Evolutionary conservation across 768 basidiomycete genomes (phyloP), one percentile per base, ranked within the genome.

Genomic region (Clitopilus hobsonii): DNA sequence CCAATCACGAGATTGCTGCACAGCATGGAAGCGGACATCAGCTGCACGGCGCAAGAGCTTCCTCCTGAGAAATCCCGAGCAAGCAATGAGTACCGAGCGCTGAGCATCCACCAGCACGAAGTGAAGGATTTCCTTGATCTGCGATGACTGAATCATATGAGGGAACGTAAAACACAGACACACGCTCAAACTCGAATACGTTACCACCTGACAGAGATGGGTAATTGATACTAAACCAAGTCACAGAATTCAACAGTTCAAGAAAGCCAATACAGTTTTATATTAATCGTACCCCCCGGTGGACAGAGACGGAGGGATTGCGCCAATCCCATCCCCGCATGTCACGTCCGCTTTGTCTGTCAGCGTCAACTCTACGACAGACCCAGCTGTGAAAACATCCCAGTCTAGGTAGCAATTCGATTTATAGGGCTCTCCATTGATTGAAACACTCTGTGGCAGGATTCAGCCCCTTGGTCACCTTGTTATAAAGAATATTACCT

Each of bases 351-450:
- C 78, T 60, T 84, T 74, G 55, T 76, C 71, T 5, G 81, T 81
- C 55, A 86, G 63, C 47, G 81, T 76, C 27, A 86, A 66, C 62
- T 82, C 83, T 27, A 86, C 72, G 23, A 76, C 67, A 1, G 81
- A 74, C 6, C 82, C 82, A 3, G 63, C 67, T 23, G 69, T 71
- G 60, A 85, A 86, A 16, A 80, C 77, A 50, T 83, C 81, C 83
- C 83, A 86, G 24, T 85, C 83, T 47, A 86, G 67, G 61, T 77
- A 86, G 56, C 85, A 86, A 60, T 77, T 85, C 2, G 84, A 84
- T 57, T 81, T 77, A 73, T 82, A 85, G 11, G 75, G 71, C 54
- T 74, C 64, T 6, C 83, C 83, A 57, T 86, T 75, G 25, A 85
- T 77, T 8, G 72, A 76, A 7, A 85, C 82, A 60, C 73, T 80